Percentiles rank a stretch among this genome's conserved stretches.
Evolutionary conservation across 2,329 filamentous ascomycete genomes (phyloP).

Genomic region (Paracoccidioides brasiliensis): DNA sequence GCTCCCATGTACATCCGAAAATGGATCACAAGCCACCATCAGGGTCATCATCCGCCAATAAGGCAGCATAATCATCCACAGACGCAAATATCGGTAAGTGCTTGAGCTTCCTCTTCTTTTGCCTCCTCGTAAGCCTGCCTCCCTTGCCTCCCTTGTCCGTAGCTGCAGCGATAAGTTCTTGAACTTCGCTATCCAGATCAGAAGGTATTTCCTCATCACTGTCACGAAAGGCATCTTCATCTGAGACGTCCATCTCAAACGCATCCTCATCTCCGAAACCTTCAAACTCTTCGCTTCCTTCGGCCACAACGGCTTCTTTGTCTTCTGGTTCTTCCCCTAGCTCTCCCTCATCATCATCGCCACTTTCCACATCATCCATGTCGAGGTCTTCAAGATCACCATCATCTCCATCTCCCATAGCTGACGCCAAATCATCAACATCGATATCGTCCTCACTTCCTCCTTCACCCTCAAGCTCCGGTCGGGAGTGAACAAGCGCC

Average conservation of each 20-base stretch:
- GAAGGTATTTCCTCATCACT: conserved; percentile 44
- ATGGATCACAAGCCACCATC: conserved; percentile 2
- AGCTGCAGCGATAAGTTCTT: conserved; percentile 31
- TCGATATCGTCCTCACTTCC: conserved; percentile 48
- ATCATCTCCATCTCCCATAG: conserved; percentile 34
- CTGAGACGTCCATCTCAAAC: conserved; percentile 37
- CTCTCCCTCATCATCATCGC: conserved; percentile 29
- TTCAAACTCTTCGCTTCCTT: conserved; percentile 20
- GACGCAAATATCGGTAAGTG: conserved; percentile 85
- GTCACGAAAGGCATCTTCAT: conserved; percentile 35
- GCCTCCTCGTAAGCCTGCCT: conserved; percentile 30
- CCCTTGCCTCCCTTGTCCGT: conserved; percentile 8
- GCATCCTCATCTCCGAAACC: conserved; percentile 39
- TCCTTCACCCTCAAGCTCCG: conserved; percentile 56
- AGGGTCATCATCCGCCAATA: conserved; percentile 60
- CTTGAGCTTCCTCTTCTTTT: conserved; percentile 74
- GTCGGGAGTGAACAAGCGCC: conserved; percentile 67
- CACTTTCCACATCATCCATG: conserved; percentile 26
- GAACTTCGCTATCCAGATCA: conserved; percentile 33
- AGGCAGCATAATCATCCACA: conserved; percentile 79
- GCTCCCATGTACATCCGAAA: neutral
- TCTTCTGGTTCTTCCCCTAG: conserved; percentile 37
- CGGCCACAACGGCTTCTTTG: conserved; percentile 29
- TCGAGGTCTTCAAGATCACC: conserved; percentile 28
- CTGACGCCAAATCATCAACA: conserved; percentile 41